Base-by-base conservation (phyloP, 2,329 filamentous ascomycete genomes). In the Hirsutella minnesotensis region DNA sequence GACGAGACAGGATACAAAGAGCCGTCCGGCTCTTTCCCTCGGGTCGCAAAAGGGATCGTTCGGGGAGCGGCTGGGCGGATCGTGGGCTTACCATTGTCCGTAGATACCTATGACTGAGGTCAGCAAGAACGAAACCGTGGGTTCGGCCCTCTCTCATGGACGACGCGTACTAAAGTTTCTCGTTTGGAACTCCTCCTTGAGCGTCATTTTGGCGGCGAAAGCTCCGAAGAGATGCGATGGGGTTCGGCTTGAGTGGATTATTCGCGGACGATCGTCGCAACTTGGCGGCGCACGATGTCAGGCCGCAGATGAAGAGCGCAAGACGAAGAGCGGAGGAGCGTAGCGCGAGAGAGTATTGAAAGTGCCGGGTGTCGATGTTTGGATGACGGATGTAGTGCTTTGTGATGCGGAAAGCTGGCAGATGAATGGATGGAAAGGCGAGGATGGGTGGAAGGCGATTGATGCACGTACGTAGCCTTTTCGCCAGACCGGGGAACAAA, bases 111-210 rank as follows among this genome's bases (percentile, higher is more conserved):
- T 15, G 10, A 9, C 16, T 16, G 15, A 16, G 9, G 22, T 36
- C 33, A 41, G 40, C 31, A 41, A n/a, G n/a, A 16, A 19, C 19
- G 30, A 18, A 35, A 16, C 7, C 15, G 18, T n/a, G n/a, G n/a
- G n/a, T n/a, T 18, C 33, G 16, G 33, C 24, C 33, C 18, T 35
- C 41, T 39, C 44, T 19, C 36, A 34, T 9, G 21, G 8, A 19
- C 19, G 5, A 3, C 47, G 68, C 79, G 56, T 70, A 84, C 80
- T 85, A 66, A 85, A 85, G 67, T 85, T 85, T 57, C 81, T 72
- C 47, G 79, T 81, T 60, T 73, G 73, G 59, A 85, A 82, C 64
- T 84, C 80, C 58, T 84, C 80, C 64, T 75, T 75, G 67, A 84
- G 71, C 61, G 78, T 75, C 79, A 83, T 83, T 49, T 67, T 79